Conservation (phyloP, 495 filamentous ascomycete species). For the Penicillium canariense region DNA sequence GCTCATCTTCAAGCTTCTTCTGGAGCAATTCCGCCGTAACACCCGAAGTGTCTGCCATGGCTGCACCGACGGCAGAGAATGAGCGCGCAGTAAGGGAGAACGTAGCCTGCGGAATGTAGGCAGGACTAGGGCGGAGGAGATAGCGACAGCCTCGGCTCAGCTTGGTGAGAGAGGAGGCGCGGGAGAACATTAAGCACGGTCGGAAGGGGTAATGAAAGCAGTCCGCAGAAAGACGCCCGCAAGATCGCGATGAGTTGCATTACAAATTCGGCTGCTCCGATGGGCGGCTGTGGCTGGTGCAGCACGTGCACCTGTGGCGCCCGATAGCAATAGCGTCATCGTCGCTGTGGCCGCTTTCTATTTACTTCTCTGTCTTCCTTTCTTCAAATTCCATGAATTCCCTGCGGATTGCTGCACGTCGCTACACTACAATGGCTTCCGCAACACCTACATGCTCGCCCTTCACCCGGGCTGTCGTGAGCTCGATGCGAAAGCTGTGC, state of each 20-base stretch:
- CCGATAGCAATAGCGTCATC: not conserved
- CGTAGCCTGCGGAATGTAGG: constrained; percentile 25
- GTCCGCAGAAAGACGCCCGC: not conserved
- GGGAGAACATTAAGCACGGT: constrained; percentile 44
- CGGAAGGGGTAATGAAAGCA: not conserved
- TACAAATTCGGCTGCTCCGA: constrained; percentile 9
- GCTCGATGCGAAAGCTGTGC: constrained; percentile 78
- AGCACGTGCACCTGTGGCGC: constrained; percentile 5
- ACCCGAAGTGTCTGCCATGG: constrained; percentile 51
- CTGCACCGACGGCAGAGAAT: constrained; percentile 39
- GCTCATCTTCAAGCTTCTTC: constrained; percentile 63
- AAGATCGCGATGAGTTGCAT: constrained; percentile 10
- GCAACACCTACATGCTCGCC: constrained; percentile 46
- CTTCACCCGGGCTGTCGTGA: constrained; percentile 76
- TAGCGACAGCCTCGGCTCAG: constrained; percentile 48
- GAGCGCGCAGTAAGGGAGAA: constrained; percentile 43
- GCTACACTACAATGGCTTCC: constrained; percentile 37
- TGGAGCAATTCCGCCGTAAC: constrained; percentile 70
- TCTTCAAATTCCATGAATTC: constrained; percentile 24
- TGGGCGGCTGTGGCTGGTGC: constrained; percentile 14
- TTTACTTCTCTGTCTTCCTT: constrained; percentile 8
- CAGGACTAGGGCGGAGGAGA: constrained; percentile 31
- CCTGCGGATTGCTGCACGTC: constrained; percentile 20
- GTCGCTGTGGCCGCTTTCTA: not conserved
- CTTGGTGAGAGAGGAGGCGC: constrained; percentile 31